Evolutionary conservation across 2,329 filamentous ascomycete genomes (phyloP).

Genomic region (Sarocladium brachiariae): DNA sequence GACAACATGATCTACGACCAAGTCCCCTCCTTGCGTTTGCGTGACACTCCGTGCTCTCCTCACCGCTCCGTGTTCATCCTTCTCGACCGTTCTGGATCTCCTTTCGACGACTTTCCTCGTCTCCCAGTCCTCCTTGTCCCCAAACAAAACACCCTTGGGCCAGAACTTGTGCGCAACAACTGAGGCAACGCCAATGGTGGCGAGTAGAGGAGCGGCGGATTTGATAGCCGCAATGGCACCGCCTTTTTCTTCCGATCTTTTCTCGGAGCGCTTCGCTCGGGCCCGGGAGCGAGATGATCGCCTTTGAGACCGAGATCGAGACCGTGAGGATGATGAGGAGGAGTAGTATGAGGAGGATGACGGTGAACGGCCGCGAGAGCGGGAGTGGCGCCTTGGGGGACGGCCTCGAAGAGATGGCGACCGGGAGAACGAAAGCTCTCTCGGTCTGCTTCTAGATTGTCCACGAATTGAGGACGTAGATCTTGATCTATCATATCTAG

Average conservation of each 20-base stretch:
- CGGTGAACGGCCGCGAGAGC: neutral
- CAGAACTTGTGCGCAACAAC: conserved; percentile 28
- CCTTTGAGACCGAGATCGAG: neutral
- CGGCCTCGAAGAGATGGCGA: conserved; percentile 3
- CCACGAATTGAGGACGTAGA: neutral
- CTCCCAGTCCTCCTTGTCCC: conserved; percentile 25
- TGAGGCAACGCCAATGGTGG: conserved; percentile 27
- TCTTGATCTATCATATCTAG: neutral
- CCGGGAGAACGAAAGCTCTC: neutral
- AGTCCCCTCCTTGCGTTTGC: neutral
- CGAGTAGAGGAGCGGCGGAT: conserved; percentile 24
- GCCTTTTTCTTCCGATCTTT: conserved; percentile 14
- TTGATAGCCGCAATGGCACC: conserved; percentile 19
- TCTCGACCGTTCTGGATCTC: neutral
- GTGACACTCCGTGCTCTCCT: neutral
- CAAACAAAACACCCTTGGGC: conserved; percentile 24
- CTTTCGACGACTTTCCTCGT: neutral
- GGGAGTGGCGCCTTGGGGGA: neutral
- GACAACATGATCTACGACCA: conserved; percentile 1
- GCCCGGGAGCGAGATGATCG: neutral
- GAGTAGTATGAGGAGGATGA: neutral
- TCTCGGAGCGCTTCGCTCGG: neutral
- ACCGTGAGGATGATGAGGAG: neutral
- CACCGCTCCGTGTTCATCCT: conserved; percentile 6
- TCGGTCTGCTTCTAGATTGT: neutral